A percentile compares a stretch with the other conserved stretches of the same genome.
These are phyloP conservation scores for Phytophthora brassicae DNA, from an alignment of 352 stramenopile genomes.

Conservation along the genomic window DNA sequence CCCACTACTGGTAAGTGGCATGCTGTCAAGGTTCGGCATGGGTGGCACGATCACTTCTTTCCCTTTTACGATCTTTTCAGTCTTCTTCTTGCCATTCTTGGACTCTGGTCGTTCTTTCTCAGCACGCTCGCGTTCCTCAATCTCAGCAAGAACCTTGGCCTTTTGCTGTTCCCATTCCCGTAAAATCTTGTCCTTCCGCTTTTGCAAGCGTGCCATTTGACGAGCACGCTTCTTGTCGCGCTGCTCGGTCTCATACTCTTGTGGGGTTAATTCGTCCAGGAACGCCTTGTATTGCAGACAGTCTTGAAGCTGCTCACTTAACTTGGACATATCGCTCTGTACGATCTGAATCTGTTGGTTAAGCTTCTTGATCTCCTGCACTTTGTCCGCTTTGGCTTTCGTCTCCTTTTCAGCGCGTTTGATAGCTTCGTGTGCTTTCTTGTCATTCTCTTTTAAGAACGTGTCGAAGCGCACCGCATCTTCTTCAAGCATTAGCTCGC, in stretches of 20 bases:
- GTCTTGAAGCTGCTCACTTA: conserved; percentile 93
- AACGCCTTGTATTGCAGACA: conserved; percentile 94
- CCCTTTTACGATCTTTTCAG: conserved; percentile 49
- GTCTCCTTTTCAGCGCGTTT: conserved; percentile 94
- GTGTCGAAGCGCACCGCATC: conserved; percentile 95
- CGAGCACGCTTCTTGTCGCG: conserved; percentile 66
- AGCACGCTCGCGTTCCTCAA: conserved; percentile 61
- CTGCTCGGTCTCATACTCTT: conserved; percentile 87
- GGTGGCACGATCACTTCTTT: conserved; percentile 53
- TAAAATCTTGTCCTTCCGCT: conserved; percentile 71
- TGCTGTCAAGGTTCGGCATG: conserved; percentile 69
- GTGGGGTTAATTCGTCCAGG: conserved; percentile 89
- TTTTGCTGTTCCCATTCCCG: conserved; percentile 68
- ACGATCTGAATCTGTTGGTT: conserved; percentile 95
- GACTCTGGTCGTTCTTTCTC: conserved; percentile 70
- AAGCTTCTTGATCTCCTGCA: conserved; percentile 94
- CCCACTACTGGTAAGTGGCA: conserved; percentile 71
- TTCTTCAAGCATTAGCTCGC: conserved; percentile 95
- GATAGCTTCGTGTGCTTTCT: conserved; percentile 95
- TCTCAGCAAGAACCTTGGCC: conserved; percentile 54
- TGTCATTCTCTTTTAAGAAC: conserved; percentile 98
- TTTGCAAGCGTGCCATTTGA: conserved; percentile 61
- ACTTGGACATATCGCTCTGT: conserved; percentile 93
- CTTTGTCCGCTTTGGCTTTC: conserved; percentile 93
- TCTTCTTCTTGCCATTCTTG: conserved; percentile 44